Evolutionary conservation across 148 eudicot species (phyloP).

Genomic region (Agrostemma githago): DNA sequence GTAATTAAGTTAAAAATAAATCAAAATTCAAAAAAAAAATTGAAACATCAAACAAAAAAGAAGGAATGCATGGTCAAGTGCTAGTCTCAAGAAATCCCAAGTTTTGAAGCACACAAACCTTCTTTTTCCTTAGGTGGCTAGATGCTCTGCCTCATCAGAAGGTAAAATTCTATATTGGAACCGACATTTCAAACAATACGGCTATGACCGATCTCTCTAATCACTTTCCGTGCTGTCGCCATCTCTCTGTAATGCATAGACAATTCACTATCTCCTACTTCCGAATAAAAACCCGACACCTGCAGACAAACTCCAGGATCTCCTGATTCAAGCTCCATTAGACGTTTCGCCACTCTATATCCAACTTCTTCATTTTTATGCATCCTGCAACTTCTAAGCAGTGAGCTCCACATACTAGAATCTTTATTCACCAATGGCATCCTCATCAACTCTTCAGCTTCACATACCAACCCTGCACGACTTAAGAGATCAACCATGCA

Average conservation of each 20-base stretch:
- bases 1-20: not conserved
- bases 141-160: not conserved
- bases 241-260: slow-evolving; percentile 42
- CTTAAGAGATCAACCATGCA: slow-evolving; percentile 78
- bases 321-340: slow-evolving; percentile 58
- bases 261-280: slow-evolving; percentile 55
- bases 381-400: slow-evolving; percentile 65
- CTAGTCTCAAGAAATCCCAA: not conserved
- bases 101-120: not conserved
- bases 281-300: slow-evolving; percentile 55
- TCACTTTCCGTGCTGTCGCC: slow-evolving; percentile 43
- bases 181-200: slow-evolving; percentile 35
- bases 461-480: slow-evolving; percentile 54
- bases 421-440: slow-evolving; percentile 34
- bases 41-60: not conserved
- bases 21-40: not conserved
- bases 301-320: slow-evolving; percentile 48
- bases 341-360: slow-evolving; percentile 38
- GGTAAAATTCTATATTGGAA: not conserved
- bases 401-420: slow-evolving; percentile 62
- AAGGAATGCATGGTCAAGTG: not conserved
- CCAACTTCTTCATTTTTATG: slow-evolving; percentile 56
- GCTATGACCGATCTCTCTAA: slow-evolving; percentile 53
- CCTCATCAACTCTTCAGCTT: slow-evolving; percentile 56
- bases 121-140: not conserved